Conservation (phyloP, 139 green algal genomes). For the Micromonas pusilla region DNA sequence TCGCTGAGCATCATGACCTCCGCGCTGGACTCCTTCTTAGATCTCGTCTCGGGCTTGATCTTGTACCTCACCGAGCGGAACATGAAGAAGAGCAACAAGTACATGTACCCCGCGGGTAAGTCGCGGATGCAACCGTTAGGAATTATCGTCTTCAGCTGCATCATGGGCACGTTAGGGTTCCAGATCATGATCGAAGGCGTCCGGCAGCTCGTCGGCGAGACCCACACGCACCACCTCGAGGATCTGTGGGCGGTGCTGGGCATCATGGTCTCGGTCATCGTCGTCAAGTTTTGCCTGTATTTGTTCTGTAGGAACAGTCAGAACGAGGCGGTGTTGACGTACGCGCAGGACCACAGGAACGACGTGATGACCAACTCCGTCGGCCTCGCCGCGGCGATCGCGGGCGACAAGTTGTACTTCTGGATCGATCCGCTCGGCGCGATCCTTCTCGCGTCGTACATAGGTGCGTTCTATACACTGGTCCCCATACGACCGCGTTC, state of each 20-base stretch:
- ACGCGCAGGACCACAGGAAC: slow-evolving; percentile 56
- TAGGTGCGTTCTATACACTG: too few relatives aligned
- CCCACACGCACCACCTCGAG: slow-evolving; percentile 34
- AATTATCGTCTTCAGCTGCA: slow-evolving; percentile 51
- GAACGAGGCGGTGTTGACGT: slow-evolving; percentile 37
- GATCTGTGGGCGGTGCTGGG: slow-evolving; percentile 29
- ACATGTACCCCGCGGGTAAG: slow-evolving; percentile 50
- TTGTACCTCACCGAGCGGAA: slow-evolving; percentile 42
- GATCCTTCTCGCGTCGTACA: slow-evolving; percentile 48
- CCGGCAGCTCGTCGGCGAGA: slow-evolving; percentile 26
- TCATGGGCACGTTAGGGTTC: slow-evolving; percentile 54
- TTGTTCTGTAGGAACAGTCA: slow-evolving; percentile 39
- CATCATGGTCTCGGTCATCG: slow-evolving; percentile 41
- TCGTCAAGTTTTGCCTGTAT: slow-evolving; percentile 44
- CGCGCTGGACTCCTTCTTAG: slow-evolving; percentile 52
- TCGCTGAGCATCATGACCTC: slow-evolving; percentile 48
- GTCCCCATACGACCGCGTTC: too few relatives aligned
- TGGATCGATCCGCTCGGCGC: slow-evolving; percentile 48
- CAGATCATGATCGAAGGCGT: slow-evolving; percentile 47
- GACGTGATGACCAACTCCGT: slow-evolving; percentile 55
- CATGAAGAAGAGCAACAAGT: slow-evolving; percentile 40
- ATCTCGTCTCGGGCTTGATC: slow-evolving; percentile 48
- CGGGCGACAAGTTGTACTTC: slow-evolving; percentile 36
- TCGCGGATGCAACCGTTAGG: slow-evolving; percentile 53
- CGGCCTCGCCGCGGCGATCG: slow-evolving; percentile 39